Percentiles rank a stretch among this genome's conserved stretches.
Evolutionary conservation across 108 stramenopile species (phyloP).

Genomic region (Conticribra weissflogii): DNA sequence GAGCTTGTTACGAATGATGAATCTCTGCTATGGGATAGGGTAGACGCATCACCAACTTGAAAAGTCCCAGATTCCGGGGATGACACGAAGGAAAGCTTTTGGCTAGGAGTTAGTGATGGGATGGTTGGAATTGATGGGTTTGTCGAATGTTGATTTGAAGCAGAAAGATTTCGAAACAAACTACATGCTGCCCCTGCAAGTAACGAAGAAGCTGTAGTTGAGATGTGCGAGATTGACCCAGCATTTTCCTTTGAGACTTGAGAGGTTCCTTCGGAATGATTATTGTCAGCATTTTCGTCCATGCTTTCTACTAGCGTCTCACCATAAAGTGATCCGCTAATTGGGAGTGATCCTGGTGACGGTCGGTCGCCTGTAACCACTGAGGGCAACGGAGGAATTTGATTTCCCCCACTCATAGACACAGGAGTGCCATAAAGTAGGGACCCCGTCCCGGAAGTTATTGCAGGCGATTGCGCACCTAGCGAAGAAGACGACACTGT

Average conservation of each 20-base stretch:
- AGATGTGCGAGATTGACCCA: slow-evolving; percentile 22
- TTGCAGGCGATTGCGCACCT: slow-evolving; percentile 6
- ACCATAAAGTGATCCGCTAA: not conserved
- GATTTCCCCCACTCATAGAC: not conserved
- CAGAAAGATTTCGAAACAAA: slow-evolving; percentile 20
- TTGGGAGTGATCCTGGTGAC: slow-evolving; percentile 3
- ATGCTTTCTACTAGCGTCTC: not conserved
- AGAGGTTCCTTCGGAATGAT: slow-evolving; percentile 1
- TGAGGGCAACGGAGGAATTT: slow-evolving; percentile 13
- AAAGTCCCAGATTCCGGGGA: slow-evolving; percentile 1
- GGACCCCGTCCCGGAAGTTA: not conserved
- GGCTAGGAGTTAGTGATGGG: slow-evolving; percentile 8
- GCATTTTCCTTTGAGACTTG: not conserved
- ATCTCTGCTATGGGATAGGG: slow-evolving; percentile 37
- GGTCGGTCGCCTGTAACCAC: slow-evolving; percentile 15
- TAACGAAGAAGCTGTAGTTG: slow-evolving; percentile 24
- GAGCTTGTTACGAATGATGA: slow-evolving; percentile 36
- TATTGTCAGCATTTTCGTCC: slow-evolving; percentile 3
- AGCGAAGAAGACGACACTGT: slow-evolving; percentile 16
- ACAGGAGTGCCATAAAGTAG: not conserved
- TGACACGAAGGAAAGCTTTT: slow-evolving; percentile 6
- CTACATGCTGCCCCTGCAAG: slow-evolving; percentile 22
- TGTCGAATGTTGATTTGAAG: not conserved
- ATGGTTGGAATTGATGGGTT: slow-evolving; percentile 6
- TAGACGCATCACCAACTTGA: slow-evolving; percentile 9